Conservation (phyloP, 495 filamentous ascomycete genomes). For the Trichoderma orchidacearum region DNA sequence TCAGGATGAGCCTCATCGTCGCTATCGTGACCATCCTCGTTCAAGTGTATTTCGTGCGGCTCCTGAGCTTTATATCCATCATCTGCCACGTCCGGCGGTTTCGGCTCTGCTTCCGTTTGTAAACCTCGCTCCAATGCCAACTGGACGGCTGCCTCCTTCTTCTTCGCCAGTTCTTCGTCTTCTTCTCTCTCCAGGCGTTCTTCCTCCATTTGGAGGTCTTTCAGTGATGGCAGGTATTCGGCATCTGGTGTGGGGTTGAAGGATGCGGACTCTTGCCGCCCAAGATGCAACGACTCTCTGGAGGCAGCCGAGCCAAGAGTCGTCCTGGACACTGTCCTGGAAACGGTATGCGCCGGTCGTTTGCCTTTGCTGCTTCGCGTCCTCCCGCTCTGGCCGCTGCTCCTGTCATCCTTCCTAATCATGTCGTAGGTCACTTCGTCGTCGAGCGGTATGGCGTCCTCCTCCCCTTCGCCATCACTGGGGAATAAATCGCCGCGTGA, state of each 20-base stretch:
- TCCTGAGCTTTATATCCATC: conserved; percentile 3
- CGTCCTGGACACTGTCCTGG: conserved; percentile 38
- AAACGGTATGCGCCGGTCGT: conserved; percentile 34
- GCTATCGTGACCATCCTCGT: background rate
- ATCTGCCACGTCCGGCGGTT: conserved; percentile 9
- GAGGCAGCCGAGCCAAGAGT: conserved; percentile 36
- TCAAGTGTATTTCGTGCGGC: background rate
- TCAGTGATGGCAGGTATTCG: conserved; percentile 42
- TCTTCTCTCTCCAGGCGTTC: conserved; percentile 53
- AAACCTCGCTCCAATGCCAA: conserved; percentile 62
- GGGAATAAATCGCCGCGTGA: conserved; percentile 91
- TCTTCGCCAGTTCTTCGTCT: conserved; percentile 53
- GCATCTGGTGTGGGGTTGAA: conserved; percentile 20
- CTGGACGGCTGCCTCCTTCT: conserved; percentile 55
- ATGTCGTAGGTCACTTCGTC: conserved; percentile 75
- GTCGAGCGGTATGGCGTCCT: conserved; percentile 83
- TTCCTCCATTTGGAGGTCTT: conserved; percentile 68
- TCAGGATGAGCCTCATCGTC: conserved; percentile 4
- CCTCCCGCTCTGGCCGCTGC: conserved; percentile 38
- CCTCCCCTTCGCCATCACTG: conserved; percentile 77
- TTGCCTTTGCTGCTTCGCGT: conserved; percentile 48
- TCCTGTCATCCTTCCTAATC: conserved; percentile 57
- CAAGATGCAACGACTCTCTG: conserved; percentile 19
- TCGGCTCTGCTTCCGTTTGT: conserved; percentile 22
- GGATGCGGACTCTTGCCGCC: conserved; percentile 16